phyloP scores from a whole-genome alignment of 129 eudicot genomes.

The Oenanthe sinensis region DNA sequence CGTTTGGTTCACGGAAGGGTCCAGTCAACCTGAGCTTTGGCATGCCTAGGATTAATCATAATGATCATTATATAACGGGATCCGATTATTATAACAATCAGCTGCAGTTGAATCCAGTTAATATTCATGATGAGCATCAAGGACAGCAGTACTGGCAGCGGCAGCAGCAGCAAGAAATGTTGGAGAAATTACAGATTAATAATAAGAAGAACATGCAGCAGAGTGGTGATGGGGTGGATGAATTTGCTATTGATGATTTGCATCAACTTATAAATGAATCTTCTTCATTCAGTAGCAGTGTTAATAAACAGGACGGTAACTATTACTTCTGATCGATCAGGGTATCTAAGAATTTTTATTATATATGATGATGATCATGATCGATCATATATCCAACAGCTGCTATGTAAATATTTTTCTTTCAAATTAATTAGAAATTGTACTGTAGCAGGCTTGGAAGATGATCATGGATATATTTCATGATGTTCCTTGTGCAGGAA shows the following conservation, averaged over 20 bases:
- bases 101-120: not conserved
- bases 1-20: constrained; percentile 14
- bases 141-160: not conserved
- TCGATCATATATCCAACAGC: not conserved
- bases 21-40: constrained; percentile 26
- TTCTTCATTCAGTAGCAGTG: not conserved
- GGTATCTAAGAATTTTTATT: not conserved
- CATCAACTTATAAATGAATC: constrained; percentile 6
- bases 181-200: not conserved
- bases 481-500: not conserved
- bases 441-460: not conserved
- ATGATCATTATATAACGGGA: not conserved
- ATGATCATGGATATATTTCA: not conserved
- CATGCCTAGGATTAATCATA: constrained; percentile 6
- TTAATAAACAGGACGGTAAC: not conserved
- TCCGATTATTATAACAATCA: not conserved
- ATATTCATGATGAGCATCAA: not conserved
- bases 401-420: not conserved
- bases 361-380: not conserved
- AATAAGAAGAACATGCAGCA: not conserved
- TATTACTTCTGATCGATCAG: not conserved
- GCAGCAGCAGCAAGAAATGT: constrained; percentile 5
- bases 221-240: not conserved
- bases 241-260: not conserved
- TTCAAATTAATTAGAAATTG: not conserved